A percentile compares a stretch with the other conserved stretches of the same genome.
Conservation (phyloP, 768 basidiomycete species). For the Termitomyces sp. region DNA sequence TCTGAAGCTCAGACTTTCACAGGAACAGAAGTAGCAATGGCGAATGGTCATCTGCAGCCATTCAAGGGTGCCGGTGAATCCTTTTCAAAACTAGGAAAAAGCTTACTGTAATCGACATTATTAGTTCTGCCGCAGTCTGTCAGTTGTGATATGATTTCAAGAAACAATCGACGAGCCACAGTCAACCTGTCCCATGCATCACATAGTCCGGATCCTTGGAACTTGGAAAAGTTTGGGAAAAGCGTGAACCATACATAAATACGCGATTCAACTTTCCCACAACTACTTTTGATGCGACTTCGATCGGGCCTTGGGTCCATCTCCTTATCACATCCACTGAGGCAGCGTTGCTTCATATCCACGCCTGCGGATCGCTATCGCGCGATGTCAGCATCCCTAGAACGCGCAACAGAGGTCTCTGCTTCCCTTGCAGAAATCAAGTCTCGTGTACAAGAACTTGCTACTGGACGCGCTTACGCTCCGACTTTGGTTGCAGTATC, state of each 20-base stretch:
- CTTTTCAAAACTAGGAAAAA: background rate
- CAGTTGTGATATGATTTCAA: background rate
- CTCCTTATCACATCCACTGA: background rate
- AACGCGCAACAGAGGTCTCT: constrained; percentile 49
- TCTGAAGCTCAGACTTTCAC: background rate
- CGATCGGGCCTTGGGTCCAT: constrained; percentile 1
- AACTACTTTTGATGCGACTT: constrained; percentile 5
- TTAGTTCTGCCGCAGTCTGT: background rate
- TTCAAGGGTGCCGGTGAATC: background rate
- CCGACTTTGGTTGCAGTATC: constrained; percentile 80
- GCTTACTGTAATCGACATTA: background rate
- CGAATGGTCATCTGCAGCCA: background rate
- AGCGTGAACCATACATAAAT: background rate
- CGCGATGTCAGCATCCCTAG: constrained; percentile 26
- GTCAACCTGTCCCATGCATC: background rate
- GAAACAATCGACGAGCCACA: background rate
- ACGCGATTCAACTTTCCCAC: background rate
- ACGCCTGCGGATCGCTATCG: constrained; percentile 7
- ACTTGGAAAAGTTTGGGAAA: background rate
- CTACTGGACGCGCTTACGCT: constrained; percentile 12
- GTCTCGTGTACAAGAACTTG: constrained; percentile 37
- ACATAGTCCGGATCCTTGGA: background rate
- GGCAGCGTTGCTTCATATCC: background rate
- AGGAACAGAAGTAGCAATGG: background rate
- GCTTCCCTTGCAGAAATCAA: constrained; percentile 52